Evolutionary conservation across 2,329 filamentous ascomycete genomes (phyloP).

Genomic region (Cordyceps farinosa): DNA sequence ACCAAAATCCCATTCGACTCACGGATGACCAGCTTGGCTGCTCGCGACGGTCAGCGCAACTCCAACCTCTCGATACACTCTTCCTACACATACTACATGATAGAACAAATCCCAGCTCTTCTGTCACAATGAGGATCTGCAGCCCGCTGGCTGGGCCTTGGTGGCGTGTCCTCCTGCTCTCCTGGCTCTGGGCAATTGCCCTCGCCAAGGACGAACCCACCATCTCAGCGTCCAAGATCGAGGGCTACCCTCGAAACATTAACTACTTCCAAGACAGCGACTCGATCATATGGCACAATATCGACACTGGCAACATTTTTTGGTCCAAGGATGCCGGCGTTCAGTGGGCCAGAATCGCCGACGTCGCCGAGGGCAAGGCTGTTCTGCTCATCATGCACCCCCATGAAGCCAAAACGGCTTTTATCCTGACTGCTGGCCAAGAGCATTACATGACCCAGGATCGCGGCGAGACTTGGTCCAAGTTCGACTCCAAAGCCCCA

Average conservation of each 20-base stretch:
- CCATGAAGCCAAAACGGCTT: slow-evolving; percentile 74
- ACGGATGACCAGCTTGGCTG: neutral
- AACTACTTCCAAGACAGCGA: slow-evolving; percentile 93
- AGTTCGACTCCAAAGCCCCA: slow-evolving; percentile 62
- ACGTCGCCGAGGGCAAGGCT: slow-evolving; percentile 60
- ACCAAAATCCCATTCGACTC: neutral
- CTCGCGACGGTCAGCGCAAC: slow-evolving; percentile 1
- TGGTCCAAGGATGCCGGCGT: slow-evolving; percentile 78
- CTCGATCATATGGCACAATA: slow-evolving; percentile 71
- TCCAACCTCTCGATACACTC: neutral
- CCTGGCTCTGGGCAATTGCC: slow-evolving; percentile 38
- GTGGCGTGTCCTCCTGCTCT: slow-evolving; percentile 51
- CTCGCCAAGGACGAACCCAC: slow-evolving; percentile 62
- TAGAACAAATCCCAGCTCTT: slow-evolving; percentile 28
- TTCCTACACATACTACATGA: slow-evolving; percentile 36
- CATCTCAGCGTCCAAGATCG: slow-evolving; percentile 63
- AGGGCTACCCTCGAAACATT: slow-evolving; percentile 63
- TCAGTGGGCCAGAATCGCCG: slow-evolving; percentile 66
- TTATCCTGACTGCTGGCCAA: slow-evolving; percentile 66
- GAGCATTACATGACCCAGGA: slow-evolving; percentile 82
- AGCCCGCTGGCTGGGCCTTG: slow-evolving; percentile 43
- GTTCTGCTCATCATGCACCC: slow-evolving; percentile 70
- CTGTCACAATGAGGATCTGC: slow-evolving; percentile 54
- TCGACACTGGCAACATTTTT: slow-evolving; percentile 61
- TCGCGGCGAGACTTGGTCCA: slow-evolving; percentile 74